Evolutionary conservation across 2,329 filamentous ascomycete genomes (phyloP).

Genomic region (Neonectria coccinea): DNA sequence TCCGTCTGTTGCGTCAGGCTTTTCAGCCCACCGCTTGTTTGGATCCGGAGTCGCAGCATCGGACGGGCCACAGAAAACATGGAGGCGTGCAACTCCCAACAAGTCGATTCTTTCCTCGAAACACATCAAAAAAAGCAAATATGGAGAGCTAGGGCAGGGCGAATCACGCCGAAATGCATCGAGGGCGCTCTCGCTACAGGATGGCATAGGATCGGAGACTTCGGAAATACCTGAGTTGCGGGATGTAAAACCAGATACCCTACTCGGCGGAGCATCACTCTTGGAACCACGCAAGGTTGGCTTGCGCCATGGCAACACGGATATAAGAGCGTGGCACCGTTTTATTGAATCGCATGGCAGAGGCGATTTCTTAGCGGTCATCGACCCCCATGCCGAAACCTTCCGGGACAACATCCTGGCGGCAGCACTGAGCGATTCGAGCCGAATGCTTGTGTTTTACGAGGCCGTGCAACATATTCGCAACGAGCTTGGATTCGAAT

Average conservation of each 20-base stretch:
- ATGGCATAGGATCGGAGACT: not conserved
- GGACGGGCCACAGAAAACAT: slow-evolving; percentile 16
- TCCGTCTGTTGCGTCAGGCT: slow-evolving; percentile 20
- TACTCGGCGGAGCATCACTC: slow-evolving; percentile 27
- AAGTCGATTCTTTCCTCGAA: slow-evolving; percentile 11
- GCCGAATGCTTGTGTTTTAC: slow-evolving; percentile 44
- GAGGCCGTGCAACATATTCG: slow-evolving; percentile 51
- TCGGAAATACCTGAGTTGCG: slow-evolving; percentile 6
- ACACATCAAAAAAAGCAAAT: slow-evolving; percentile 33
- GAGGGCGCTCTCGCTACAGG: not conserved
- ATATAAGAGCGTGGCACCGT: slow-evolving; percentile 45
- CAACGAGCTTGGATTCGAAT: slow-evolving; percentile 53
- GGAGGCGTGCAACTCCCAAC: slow-evolving; percentile 17
- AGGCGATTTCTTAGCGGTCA: slow-evolving; percentile 38
- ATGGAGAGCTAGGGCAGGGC: slow-evolving; percentile 35
- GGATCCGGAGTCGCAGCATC: slow-evolving; percentile 21
- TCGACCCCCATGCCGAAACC: slow-evolving; percentile 36
- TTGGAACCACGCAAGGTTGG: slow-evolving; percentile 39
- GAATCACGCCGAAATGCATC: slow-evolving; percentile 2
- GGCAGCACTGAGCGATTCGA: slow-evolving; percentile 44
- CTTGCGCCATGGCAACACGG: slow-evolving; percentile 36
- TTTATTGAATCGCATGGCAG: slow-evolving; percentile 40
- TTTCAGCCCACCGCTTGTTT: slow-evolving; percentile 16
- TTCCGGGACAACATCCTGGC: slow-evolving; percentile 49
- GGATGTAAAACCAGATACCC: slow-evolving; percentile 9